Conservation (phyloP, 495 filamentous ascomycete genomes). For the Penicillium cosmopolitanum region DNA sequence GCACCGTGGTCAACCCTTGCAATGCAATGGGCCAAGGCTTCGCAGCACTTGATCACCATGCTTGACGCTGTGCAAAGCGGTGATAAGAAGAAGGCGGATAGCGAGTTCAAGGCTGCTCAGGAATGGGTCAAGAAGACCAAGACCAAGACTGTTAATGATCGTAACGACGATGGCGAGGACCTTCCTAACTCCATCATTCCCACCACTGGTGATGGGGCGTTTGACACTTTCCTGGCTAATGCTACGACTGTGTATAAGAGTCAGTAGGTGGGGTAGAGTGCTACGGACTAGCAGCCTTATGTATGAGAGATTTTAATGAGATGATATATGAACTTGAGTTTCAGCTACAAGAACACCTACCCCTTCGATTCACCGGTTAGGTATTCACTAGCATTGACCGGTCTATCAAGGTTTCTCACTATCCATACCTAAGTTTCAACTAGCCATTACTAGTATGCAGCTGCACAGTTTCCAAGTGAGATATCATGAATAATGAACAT, state of each 20-base stretch:
- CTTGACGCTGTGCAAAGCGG: constrained; percentile 12
- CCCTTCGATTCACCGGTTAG: background rate
- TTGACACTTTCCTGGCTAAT: constrained; percentile 17
- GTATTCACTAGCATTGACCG: too few relatives aligned
- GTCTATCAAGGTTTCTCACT: background rate
- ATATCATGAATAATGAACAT: too few relatives aligned
- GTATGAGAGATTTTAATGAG: too few relatives aligned
- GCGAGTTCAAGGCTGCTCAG: constrained; percentile 16
- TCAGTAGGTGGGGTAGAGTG: constrained; percentile 4
- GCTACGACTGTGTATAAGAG: constrained; percentile 17
- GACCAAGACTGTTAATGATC: constrained; percentile 23
- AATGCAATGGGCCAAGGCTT: constrained; percentile 18
- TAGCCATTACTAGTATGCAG: background rate
- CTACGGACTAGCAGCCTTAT: background rate
- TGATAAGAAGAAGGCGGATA: constrained; percentile 13
- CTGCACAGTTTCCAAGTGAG: too few relatives aligned
- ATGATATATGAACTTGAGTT: background rate
- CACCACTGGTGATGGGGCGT: constrained; percentile 12
- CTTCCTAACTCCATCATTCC: constrained; percentile 21
- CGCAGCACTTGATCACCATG: constrained; percentile 23
- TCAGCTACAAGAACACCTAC: background rate
- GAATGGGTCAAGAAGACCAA: constrained; percentile 22
- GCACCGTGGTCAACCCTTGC: constrained; percentile 21
- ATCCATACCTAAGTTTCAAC: background rate
- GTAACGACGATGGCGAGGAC: constrained; percentile 13